A percentile compares a stretch with the other conserved stretches of the same genome.
Conservation (phyloP, 2,329 filamentous ascomycete species). For the Verticillium albo-atrum region DNA sequence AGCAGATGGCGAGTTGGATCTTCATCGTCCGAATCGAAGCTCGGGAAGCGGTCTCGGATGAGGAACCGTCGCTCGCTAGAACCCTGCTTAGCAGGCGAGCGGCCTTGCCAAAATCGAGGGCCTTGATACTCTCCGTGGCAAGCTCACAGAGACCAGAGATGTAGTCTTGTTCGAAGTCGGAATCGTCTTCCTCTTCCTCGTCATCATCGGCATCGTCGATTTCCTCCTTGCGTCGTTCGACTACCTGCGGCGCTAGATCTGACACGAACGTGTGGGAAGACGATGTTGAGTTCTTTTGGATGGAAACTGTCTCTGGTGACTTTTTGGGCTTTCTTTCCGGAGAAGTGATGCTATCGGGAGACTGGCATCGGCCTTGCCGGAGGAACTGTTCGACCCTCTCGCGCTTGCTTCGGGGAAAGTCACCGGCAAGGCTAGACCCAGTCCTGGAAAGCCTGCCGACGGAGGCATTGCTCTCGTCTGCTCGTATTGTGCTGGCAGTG, state of each 20-base stretch:
- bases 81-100: constrained; percentile 3
- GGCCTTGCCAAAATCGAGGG: constrained; percentile 13
- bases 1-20: constrained; percentile 16
- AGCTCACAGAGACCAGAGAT: constrained; percentile 16
- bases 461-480: constrained; percentile 2
- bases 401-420: constrained; percentile 11
- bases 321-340: not conserved
- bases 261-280: not conserved
- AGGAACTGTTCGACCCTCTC: constrained; percentile 13
- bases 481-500: constrained; percentile 11
- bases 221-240: not conserved
- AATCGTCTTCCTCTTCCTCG: not conserved
- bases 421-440: constrained; percentile 6
- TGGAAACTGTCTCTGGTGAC: not conserved
- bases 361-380: not conserved
- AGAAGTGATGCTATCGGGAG: not conserved
- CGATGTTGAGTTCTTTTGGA: not conserved
- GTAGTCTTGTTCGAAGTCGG: not conserved
- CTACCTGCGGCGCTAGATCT: not conserved
- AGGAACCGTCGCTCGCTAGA: not conserved
- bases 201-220: constrained; percentile 2
- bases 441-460: constrained; percentile 2
- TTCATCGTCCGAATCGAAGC: constrained; percentile 11
- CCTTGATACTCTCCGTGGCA: constrained; percentile 18
- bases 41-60: constrained; percentile 9